Percentiles rank a stretch among this genome's conserved stretches.
These are phyloP conservation scores for Pholiota molesta DNA, from an alignment of 768 basidiomycete species.

Conservation along the genomic window DNA sequence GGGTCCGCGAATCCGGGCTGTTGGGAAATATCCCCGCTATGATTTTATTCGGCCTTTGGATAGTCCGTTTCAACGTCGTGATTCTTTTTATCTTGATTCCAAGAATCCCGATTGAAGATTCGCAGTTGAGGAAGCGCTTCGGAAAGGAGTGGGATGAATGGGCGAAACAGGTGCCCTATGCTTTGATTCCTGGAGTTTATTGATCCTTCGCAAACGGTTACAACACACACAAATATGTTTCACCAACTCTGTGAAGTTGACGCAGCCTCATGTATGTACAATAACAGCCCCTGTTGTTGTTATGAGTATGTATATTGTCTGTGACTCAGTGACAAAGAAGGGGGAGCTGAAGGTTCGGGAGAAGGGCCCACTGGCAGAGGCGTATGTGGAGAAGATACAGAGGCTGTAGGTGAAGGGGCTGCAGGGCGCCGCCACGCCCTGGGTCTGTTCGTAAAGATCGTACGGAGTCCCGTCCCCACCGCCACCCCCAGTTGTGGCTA, in stretches of 20 bases:
- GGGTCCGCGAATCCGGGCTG: background rate
- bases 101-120: background rate
- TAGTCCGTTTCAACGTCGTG: background rate
- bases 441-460: too few species aligned
- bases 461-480: too few species aligned
- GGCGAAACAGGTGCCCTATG: background rate
- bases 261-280: too few species aligned
- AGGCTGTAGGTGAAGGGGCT: conserved; percentile 12
- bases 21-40: background rate
- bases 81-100: background rate
- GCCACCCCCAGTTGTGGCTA: too few species aligned
- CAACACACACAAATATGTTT: too few species aligned
- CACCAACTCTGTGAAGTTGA: too few species aligned
- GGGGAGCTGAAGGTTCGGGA: conserved; percentile 33
- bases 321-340: conserved; percentile 28
- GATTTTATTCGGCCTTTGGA: background rate
- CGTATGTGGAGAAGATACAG: conserved; percentile 31
- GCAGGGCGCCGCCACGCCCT: background rate
- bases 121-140: background rate
- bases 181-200: background rate
- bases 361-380: conserved; percentile 24
- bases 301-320: too few species aligned
- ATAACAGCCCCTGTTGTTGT: too few species aligned
- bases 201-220: background rate
- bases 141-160: background rate